Evolutionary conservation across 2,329 filamentous ascomycete genomes (phyloP).

Genomic region (Pseudovirgaria hyperparasitica): DNA sequence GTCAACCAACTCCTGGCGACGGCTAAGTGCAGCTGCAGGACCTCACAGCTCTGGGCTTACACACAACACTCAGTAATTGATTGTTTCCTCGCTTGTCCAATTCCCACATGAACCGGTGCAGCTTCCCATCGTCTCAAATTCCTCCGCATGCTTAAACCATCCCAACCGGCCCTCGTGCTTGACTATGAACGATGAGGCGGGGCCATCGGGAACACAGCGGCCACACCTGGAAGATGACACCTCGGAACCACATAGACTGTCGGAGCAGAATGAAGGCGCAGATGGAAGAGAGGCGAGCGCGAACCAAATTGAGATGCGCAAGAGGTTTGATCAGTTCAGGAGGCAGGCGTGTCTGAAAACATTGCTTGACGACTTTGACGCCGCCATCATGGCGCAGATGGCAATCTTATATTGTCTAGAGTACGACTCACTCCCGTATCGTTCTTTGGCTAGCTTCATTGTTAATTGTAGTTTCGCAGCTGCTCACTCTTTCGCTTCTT

Average conservation of each 20-base stretch:
- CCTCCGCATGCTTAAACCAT: neutral
- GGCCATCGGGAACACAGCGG: constrained; percentile 19
- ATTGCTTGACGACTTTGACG: constrained; percentile 44
- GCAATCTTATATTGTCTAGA: constrained; percentile 51
- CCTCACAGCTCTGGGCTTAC: no score
- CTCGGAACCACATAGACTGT: constrained; percentile 8
- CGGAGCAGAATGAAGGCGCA: constrained; percentile 3
- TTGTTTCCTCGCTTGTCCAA: no score
- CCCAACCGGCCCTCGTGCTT: constrained; percentile 3
- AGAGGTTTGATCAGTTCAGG: constrained; percentile 19
- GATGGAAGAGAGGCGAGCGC: neutral
- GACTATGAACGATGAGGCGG: constrained; percentile 28
- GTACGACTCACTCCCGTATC: constrained; percentile 29
- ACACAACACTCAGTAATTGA: no score
- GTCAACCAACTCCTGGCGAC: no score
- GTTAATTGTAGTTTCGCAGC: constrained; percentile 19
- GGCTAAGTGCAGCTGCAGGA: no score
- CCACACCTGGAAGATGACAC: constrained; percentile 9
- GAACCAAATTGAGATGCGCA: constrained; percentile 11
- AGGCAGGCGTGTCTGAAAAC: constrained; percentile 36
- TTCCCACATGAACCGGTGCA: constrained; percentile 1
- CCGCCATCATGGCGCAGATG: constrained; percentile 48
- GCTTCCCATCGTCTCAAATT: neutral
- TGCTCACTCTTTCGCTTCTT: constrained; percentile 46
- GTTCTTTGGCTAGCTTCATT: constrained; percentile 3